These are phyloP conservation scores for Adansonia gregorii DNA, from an alignment of 441 rosid genomes.

Conservation along the genomic window DNA sequence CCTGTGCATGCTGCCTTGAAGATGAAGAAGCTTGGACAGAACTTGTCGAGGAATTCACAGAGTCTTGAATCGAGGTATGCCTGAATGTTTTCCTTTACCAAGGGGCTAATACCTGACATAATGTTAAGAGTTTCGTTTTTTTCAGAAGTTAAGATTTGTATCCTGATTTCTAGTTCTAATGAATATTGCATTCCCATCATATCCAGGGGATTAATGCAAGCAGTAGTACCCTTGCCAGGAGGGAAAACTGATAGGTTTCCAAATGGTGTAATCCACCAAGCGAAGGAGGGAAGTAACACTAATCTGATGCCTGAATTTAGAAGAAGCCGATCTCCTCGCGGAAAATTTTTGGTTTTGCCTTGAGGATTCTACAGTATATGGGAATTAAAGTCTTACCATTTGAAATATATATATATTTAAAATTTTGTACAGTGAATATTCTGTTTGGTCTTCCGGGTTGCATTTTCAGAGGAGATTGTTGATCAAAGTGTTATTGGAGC, in stretches of 20 bases:
- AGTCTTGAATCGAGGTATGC: slow-evolving; percentile 66
- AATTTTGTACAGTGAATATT: slow-evolving; percentile 46
- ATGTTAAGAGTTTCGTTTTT: background rate
- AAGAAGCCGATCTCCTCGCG: slow-evolving; percentile 85
- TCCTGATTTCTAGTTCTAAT: slow-evolving; percentile 19
- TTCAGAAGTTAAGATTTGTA: background rate
- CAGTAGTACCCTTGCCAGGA: slow-evolving; percentile 41
- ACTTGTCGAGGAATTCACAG: slow-evolving; percentile 54
- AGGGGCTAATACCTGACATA: background rate
- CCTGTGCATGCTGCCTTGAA: slow-evolving; percentile 42
- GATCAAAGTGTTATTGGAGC: background rate
- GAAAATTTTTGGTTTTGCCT: slow-evolving; percentile 64
- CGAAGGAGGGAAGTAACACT: slow-evolving; percentile 52
- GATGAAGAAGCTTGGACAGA: slow-evolving; percentile 58
- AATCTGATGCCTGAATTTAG: slow-evolving; percentile 62
- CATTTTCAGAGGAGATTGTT: background rate
- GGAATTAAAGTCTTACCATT: slow-evolving; percentile 19
- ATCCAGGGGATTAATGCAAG: slow-evolving; percentile 54
- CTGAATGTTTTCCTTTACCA: background rate
- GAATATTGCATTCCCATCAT: background rate
- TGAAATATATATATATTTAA: slow-evolving; percentile 10
- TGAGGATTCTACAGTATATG: slow-evolving; percentile 39
- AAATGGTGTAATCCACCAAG: slow-evolving; percentile 38
- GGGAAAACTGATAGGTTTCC: slow-evolving; percentile 58
- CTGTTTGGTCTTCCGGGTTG: slow-evolving; percentile 27